Conservation (phyloP, 1,284 basidiomycete genomes). For the Sporisorium exsertum region DNA sequence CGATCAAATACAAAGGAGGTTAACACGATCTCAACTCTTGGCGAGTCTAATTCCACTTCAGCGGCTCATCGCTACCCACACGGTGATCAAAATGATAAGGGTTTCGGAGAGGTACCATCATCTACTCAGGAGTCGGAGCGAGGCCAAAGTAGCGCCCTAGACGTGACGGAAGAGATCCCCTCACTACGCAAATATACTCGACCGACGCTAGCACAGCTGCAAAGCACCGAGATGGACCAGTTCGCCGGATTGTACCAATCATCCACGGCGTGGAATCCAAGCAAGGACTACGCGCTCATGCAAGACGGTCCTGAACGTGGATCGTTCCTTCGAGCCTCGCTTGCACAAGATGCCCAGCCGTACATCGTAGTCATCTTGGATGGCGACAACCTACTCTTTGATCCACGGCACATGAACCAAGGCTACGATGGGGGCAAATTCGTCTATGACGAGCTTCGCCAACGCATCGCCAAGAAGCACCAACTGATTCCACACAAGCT, state of each 20-base stretch:
- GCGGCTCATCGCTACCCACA: neutral
- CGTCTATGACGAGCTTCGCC: slow-evolving; percentile 22
- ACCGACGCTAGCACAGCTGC: slow-evolving; percentile 27
- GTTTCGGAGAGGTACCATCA: neutral
- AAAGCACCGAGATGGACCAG: slow-evolving; percentile 13
- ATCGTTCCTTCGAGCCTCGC: neutral
- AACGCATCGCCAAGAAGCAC: slow-evolving; percentile 40
- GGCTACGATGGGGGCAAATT: slow-evolving; percentile 41
- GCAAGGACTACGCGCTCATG: slow-evolving; percentile 34
- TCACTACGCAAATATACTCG: slow-evolving; percentile 5
- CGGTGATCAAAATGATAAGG: neutral
- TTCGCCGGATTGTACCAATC: slow-evolving; percentile 28
- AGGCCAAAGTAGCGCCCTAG: neutral
- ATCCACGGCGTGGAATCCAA: slow-evolving; percentile 31
- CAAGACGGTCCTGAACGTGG: slow-evolving; percentile 17
- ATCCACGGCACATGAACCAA: slow-evolving; percentile 24
- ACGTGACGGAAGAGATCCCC: neutral
- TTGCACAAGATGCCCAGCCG: slow-evolving; percentile 8
- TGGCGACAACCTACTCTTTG: slow-evolving; percentile 39
- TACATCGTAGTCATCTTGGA: slow-evolving; percentile 43
- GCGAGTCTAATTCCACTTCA: neutral
- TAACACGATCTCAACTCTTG: neutral
- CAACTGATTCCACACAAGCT: slow-evolving; percentile 13
- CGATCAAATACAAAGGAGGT: neutral
- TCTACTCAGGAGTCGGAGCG: neutral